Evolutionary conservation across 805 yeast genomes (phyloP), one percentile per base, ranked within the genome.

Genomic region (Sugiyamaella smithiae): DNA sequence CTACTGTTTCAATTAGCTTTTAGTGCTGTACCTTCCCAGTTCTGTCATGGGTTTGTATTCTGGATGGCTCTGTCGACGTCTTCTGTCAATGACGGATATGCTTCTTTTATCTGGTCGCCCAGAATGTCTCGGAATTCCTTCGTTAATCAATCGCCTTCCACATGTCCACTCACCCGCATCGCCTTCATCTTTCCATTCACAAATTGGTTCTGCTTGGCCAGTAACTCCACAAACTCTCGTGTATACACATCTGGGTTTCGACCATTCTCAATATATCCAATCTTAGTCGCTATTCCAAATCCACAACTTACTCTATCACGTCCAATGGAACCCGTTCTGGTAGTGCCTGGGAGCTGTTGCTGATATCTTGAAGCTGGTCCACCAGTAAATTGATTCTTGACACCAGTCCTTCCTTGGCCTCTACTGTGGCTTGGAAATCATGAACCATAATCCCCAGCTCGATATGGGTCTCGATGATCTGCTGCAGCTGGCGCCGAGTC

Each of bases 191-290:
- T 88, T 3, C 97, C 98, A 60, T 88, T 78, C 47, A 93, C 73
- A 56, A 84, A 81, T 60, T 95, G 97, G 62, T 93, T 93, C 40
- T 89, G 82, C 58, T 88, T 83, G 33, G 89, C 82, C n/a, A 93
- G 85, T 29, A 91, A 87, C 64, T 93, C 99, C 12, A 91, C 88
- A 68, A 93, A 93, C 68, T 93, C 99, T 64, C 99, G 77, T 0
- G 98, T 89, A 67, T 93, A 93, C 33, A 93, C 89, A 63, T 93
- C 98, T 0, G 99, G 98, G 63, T 93, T 93, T 57, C 99, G 74
- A 1, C 99, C 99, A 61, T 88, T 95, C 62, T 93, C 98, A 32
- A 93, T 88, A 62, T 93, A 93, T 54, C 48, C 37, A 14, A 19
- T 17, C 43, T 45, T 37, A 26, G 48, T 6, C n/a, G 9, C 43